Evolutionary conservation across 805 yeast genomes (phyloP), one percentile per base, ranked within the genome.

Genomic region (Diddensiella transvaalensis): DNA sequence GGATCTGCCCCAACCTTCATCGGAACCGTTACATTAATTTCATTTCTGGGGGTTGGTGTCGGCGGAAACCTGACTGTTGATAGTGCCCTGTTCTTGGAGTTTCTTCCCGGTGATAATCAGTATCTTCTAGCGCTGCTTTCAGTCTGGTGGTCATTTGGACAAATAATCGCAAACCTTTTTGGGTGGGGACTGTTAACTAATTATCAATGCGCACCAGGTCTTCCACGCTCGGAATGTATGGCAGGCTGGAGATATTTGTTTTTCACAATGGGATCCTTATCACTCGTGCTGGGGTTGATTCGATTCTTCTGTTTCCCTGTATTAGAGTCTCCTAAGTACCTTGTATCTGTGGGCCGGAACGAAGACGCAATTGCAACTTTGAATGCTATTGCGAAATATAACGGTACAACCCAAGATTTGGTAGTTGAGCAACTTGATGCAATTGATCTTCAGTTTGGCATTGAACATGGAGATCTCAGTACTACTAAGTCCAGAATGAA

Each of bases 101-200:
- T 72, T 48, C 63, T 79, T 41, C 83, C 84, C 2, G 62, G 69
- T 36, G 71, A 69, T 41, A 61, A 72, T 52, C 78, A 76, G 51
- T 77, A 72, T 69, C 60, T 77, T 50, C 69, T 74, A 40, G 77
- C 83, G 2, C 67, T 76, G 30, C 69, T 79, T 60, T 78, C 82
- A 17, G 64, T 72, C 35, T 81, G 74, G 77, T 80, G 85, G 85
- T 80, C 82, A 33, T 68, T 80, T 35, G 85, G 84, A 22, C 83
- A 79, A 58, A 73, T 81, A 2, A 65, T 79, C 37, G 74, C 80
- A 4, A 70, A 69, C 21, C 61, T 79, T 19, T 56, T 79, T 30
- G 75, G 81, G 2, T 80, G 83, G 81, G 83, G 78, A 0, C 75
- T 76, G 48, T 63, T 80, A 47, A 71, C 80, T 17, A 71, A 75